These are phyloP conservation scores for Jamesozyma piceae DNA, from an alignment of 805 yeast genomes.

Conservation along the genomic window DNA sequence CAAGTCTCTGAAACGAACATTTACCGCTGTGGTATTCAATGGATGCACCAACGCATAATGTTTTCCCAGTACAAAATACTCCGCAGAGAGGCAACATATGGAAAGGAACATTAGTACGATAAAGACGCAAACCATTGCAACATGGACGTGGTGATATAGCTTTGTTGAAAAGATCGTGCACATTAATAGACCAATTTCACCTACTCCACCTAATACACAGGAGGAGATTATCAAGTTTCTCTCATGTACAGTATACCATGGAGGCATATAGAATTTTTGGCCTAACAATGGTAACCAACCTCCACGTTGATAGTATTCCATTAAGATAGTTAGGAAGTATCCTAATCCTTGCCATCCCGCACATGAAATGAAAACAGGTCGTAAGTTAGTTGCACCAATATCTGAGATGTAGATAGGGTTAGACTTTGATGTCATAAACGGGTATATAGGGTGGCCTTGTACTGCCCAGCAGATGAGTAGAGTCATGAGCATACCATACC, in stretches of 20 bases:
- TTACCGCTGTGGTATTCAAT: conserved; percentile 12
- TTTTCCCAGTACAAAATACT: conserved; percentile 40
- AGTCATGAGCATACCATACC: conserved; percentile 91
- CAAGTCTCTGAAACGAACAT: conserved; percentile 9
- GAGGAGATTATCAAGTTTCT: conserved; percentile 34
- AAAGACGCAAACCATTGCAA: conserved; percentile 64
- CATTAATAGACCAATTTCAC: conserved; percentile 64
- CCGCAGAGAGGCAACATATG: conserved; percentile 35
- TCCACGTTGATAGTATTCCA: conserved; percentile 54
- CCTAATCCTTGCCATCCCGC: conserved; percentile 70
- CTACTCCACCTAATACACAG: conserved; percentile 41
- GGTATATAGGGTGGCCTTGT: conserved; percentile 68
- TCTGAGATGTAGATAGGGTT: conserved; percentile 68
- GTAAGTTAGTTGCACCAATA: conserved; percentile 77
- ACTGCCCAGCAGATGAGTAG: conserved; percentile 68
- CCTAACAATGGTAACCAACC: conserved; percentile 33
- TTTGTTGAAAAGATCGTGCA: conserved; percentile 67
- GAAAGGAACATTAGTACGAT: conserved; percentile 55
- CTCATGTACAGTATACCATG: conserved; percentile 33
- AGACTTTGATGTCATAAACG: conserved; percentile 40
- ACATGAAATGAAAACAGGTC: conserved; percentile 76
- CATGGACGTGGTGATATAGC: conserved; percentile 44
- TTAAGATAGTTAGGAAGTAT: conserved; percentile 50
- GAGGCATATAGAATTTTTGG: conserved; percentile 36
- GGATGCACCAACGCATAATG: conserved; percentile 36